Conservation (phyloP, 257 asterid species). For the Salvia splendens region DNA sequence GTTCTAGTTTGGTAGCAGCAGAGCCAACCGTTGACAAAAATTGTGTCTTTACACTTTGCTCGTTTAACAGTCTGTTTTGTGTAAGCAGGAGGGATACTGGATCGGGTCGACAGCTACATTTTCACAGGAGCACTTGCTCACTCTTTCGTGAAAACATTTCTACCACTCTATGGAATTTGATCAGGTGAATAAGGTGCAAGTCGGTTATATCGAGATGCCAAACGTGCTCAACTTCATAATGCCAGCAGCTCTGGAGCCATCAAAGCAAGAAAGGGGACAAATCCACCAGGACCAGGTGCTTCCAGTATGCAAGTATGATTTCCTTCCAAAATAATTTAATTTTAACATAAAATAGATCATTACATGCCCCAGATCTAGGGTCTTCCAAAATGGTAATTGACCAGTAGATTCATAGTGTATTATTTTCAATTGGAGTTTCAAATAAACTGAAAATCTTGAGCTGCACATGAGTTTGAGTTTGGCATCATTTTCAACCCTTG, state of each 20-base stretch:
- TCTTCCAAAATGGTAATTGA: background rate
- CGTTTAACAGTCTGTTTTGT: background rate
- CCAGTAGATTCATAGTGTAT: slow-evolving; percentile 16
- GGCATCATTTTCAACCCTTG: background rate
- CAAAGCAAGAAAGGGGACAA: background rate
- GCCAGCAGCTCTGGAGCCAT: slow-evolving; percentile 4
- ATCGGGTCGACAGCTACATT: slow-evolving; percentile 89
- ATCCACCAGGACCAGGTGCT: slow-evolving; percentile 36
- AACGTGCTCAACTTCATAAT: slow-evolving; percentile 14
- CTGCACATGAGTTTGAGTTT: background rate
- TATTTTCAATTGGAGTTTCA: slow-evolving; percentile 13
- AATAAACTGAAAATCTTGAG: slow-evolving; percentile 3
- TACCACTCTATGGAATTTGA: slow-evolving; percentile 81
- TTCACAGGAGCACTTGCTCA: slow-evolving; percentile 91
- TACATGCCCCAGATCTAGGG: slow-evolving; percentile 7
- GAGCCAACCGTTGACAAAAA: no score
- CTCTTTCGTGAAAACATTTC: slow-evolving; percentile 77
- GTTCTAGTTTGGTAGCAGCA: no score
- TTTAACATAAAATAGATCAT: slow-evolving; percentile 11
- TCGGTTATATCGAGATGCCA: background rate
- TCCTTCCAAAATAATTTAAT: slow-evolving; percentile 12
- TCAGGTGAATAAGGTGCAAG: background rate
- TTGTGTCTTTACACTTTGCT: no score
- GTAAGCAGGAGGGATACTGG: slow-evolving; percentile 86
- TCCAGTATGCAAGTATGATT: background rate